Percentiles rank a stretch among this genome's conserved stretches.
Conservation (phyloP, 441 rosid genomes). For the Syzygium malaccense region DNA sequence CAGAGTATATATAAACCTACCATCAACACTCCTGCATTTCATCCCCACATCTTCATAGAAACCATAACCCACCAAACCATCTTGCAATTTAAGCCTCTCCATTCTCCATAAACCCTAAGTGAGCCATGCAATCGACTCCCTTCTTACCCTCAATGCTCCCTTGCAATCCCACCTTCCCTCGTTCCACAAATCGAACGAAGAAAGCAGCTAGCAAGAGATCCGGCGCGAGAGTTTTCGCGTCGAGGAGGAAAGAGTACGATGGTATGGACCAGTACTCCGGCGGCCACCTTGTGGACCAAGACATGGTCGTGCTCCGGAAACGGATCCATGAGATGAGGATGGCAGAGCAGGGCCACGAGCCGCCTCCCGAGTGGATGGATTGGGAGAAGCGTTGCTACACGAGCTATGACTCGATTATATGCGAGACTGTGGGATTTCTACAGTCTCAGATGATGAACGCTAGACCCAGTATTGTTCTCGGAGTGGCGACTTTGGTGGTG, state of each 20-base stretch:
- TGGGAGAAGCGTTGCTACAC: slow-evolving; percentile 64
- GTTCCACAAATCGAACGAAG: background rate
- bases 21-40: background rate
- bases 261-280: slow-evolving; percentile 1
- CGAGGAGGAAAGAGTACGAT: background rate
- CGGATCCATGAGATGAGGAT: slow-evolving; percentile 65
- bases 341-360: slow-evolving; percentile 59
- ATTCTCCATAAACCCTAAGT: background rate
- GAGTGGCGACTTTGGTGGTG: slow-evolving; percentile 22
- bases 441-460: slow-evolving; percentile 55
- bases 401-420: slow-evolving; percentile 40
- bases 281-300: slow-evolving; percentile 44
- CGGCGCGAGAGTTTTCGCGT: background rate
- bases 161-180: background rate
- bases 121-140: background rate
- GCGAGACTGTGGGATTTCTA: slow-evolving; percentile 33
- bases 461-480: slow-evolving; percentile 55
- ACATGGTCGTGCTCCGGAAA: slow-evolving; percentile 62
- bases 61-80: background rate
- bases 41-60: background rate
- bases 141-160: background rate
- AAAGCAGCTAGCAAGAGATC: background rate
- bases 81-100: background rate
- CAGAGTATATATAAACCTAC: background rate
- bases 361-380: slow-evolving; percentile 62